Evolutionary conservation across 108 stramenopile genomes (phyloP).

Genomic region (Epipyxis sp.): DNA sequence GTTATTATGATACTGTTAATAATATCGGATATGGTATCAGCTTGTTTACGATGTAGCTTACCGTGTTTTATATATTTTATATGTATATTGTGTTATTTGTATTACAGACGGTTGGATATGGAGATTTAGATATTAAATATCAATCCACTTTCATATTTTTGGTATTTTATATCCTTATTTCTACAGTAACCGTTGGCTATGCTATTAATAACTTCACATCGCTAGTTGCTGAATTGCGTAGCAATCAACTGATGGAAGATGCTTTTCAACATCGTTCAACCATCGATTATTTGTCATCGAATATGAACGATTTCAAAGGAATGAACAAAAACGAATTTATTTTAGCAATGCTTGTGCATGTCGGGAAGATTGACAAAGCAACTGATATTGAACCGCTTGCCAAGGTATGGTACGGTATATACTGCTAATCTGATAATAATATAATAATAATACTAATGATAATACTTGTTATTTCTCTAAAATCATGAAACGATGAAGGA

Average conservation of each 20-base stretch:
- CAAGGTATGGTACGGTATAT: no score
- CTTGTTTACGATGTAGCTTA: background rate
- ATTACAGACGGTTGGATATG: slow-evolving; percentile 10
- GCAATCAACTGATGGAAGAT: background rate
- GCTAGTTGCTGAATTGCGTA: background rate
- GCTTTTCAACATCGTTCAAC: no score
- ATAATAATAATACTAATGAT: no score
- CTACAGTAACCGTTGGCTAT: background rate
- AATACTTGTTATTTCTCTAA: no score
- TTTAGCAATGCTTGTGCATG: background rate
- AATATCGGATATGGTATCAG: no score
- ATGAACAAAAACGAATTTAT: background rate
- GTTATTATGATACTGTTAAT: no score
- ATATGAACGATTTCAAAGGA: background rate
- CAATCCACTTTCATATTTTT: background rate
- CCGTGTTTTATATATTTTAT: background rate
- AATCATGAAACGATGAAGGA: no score
- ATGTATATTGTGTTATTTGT: background rate
- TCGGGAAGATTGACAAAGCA: background rate
- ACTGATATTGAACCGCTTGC: no score
- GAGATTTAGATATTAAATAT: background rate
- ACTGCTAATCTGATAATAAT: no score
- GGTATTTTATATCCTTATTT: background rate
- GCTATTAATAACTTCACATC: background rate
- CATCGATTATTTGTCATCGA: background rate